Percentiles rank a stretch among this genome's conserved stretches.
Conservation (phyloP, 2,329 filamentous ascomycete genomes). For the Neospermospora avenae region DNA sequence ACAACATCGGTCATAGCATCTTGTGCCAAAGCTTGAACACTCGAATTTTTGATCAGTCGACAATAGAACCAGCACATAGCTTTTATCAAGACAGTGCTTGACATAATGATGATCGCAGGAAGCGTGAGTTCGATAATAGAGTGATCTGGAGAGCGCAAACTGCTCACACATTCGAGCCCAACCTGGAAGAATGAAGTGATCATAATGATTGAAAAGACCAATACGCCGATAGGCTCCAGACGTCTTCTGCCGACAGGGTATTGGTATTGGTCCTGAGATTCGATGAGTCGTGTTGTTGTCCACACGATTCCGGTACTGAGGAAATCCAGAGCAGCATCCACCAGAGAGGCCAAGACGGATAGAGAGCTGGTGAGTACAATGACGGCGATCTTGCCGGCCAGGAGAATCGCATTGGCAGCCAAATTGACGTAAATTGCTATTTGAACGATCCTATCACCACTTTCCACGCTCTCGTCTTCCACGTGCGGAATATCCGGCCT, state of each 20-base stretch:
- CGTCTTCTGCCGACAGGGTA: conserved; percentile 57
- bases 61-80: conserved; percentile 59
- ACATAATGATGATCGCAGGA: conserved; percentile 55
- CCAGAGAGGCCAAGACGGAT: conserved; percentile 58
- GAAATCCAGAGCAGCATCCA: conserved; percentile 59
- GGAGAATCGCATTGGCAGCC: conserved; percentile 54
- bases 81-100: conserved; percentile 55
- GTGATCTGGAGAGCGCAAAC: conserved; percentile 49
- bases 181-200: conserved; percentile 61
- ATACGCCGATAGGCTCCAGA: conserved; percentile 58
- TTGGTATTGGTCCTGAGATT: conserved; percentile 38
- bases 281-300: conserved; percentile 56
- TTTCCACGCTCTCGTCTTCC: conserved; percentile 71
- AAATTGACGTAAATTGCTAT: conserved; percentile 76
- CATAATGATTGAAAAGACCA: conserved; percentile 63
- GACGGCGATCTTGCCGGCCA: conserved; percentile 53
- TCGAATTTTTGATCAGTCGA: conserved; percentile 57
- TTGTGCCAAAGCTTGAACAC: conserved; percentile 60
- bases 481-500: conserved; percentile 64
- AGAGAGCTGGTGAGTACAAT: conserved; percentile 55
- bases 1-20: conserved; percentile 63
- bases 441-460: conserved; percentile 72
- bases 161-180: conserved; percentile 56
- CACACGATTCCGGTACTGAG: conserved; percentile 60
- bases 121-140: conserved; percentile 48